A percentile compares a stretch with the other conserved stretches of the same genome.
Evolutionary conservation across 2,329 filamentous ascomycete genomes (phyloP).

Genomic region (Sphaerulina musiva): DNA sequence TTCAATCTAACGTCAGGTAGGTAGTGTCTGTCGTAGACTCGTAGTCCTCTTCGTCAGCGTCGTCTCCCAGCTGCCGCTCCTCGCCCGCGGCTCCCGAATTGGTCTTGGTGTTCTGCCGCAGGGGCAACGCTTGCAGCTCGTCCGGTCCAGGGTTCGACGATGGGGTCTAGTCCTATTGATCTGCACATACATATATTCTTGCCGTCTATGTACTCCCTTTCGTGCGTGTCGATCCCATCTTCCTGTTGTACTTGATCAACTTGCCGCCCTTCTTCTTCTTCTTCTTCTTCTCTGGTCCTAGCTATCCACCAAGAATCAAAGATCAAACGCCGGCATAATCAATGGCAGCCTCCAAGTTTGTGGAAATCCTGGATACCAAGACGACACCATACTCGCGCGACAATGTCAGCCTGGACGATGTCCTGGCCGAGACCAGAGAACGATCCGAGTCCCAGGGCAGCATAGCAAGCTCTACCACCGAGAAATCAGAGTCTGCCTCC

Average conservation of each 20-base stretch:
- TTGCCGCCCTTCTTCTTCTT: no score
- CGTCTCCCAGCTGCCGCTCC: no score
- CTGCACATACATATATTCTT: neutral
- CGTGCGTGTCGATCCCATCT: neutral
- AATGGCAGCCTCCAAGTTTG: constrained; percentile 34
- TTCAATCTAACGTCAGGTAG: no score
- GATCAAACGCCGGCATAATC: neutral
- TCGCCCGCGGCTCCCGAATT: no score
- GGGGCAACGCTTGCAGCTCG: neutral
- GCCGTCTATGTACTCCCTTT: neutral
- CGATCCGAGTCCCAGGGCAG: constrained; percentile 29
- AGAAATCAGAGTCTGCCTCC: constrained; percentile 15
- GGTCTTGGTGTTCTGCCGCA: neutral
- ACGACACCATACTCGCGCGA: constrained; percentile 28
- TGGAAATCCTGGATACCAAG: constrained; percentile 33
- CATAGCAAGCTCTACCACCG: constrained; percentile 16
- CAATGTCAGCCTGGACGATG: constrained; percentile 34
- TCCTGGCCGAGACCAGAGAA: constrained; percentile 30
- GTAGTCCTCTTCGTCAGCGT: no score
- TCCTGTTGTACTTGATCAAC: no score
- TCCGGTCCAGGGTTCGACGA: neutral
- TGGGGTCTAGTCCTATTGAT: neutral
- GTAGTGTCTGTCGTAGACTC: no score
- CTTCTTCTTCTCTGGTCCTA: no score
- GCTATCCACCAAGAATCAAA: no score